phyloP scores from a whole-genome alignment of 352 stramenopile genomes.

The Phytophthora multivora region DNA sequence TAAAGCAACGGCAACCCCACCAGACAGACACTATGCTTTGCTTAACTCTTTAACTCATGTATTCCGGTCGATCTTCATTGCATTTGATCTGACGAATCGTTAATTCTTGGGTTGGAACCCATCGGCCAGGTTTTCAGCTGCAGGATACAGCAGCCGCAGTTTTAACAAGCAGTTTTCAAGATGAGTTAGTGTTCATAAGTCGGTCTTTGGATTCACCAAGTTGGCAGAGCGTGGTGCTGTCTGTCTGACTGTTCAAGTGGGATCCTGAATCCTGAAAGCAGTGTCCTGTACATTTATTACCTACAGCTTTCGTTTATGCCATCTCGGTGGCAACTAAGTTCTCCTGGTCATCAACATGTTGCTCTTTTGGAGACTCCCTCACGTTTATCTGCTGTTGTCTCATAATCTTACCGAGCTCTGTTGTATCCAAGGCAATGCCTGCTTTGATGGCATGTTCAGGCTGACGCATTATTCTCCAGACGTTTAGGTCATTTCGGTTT shows the following conservation, averaged over 20 bases:
- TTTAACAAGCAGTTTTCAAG: not conserved
- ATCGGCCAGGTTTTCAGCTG: not conserved
- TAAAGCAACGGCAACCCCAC: slow-evolving; percentile 38
- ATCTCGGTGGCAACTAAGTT: not conserved
- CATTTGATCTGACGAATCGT: no score
- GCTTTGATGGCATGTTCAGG: not conserved
- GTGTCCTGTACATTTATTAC: not conserved
- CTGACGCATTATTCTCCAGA: not conserved
- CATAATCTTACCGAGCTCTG: not conserved
- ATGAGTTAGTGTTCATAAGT: not conserved
- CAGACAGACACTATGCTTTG: slow-evolving; percentile 1
- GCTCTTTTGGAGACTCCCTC: not conserved
- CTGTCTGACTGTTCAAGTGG: not conserved
- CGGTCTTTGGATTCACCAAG: not conserved
- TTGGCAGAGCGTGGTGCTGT: no score
- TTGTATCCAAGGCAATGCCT: not conserved
- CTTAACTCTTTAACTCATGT: not conserved
- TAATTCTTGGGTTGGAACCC: no score
- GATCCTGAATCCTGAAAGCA: not conserved
- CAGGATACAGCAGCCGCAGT: not conserved
- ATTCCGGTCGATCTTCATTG: no score
- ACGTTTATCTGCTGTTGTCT: not conserved
- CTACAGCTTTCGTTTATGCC: not conserved
- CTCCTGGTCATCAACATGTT: not conserved
- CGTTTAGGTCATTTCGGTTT: not conserved